Evolutionary conservation across 2,329 filamentous ascomycete species (phyloP), one percentile per base, ranked within the genome.

Genomic region (Arthrobotrys entomopaga): DNA sequence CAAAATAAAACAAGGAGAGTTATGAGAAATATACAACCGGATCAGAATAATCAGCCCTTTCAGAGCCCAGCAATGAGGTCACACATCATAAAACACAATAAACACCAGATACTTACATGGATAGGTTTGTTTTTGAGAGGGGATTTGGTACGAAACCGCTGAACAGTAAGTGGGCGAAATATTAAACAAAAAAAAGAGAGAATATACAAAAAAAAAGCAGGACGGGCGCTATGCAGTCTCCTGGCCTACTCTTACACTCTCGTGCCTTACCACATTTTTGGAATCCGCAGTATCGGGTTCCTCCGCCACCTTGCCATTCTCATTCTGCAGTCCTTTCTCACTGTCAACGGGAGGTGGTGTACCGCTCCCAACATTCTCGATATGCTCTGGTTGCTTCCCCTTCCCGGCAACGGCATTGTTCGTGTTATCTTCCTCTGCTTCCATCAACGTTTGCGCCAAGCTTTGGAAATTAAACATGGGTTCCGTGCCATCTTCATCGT

Each of bases 381-480:
- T 77, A 56, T 80, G 79, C 70, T 84, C 84, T 50, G 83, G 81
- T 58, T 82, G 81, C 75, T 66, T 54, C 46, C 52, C 53, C 50
- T 76, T 29, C 78, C 81, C 7, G 20, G 38, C 24, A 7, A 48
- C 19, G 8, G 34, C 22, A 26, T 46, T 60, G 13, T 56, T 61
- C 8, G 57, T 11, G n/a, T 61, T 56, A 3, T 79, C 80, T 66
- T 85, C 84, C 48, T 88, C 86, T 57, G 88, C 86, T 43, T 86
- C 88, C 0, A 89, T 91, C 29, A 97, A 91, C 80, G 96, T 91
- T 75, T 92, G 91, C 1, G 92, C 91, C 20, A 98, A 83, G 77
- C 92, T 97, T 65, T 89, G 86, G 80, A 97, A 97, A 81, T 97
- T 97, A 82, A 96, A 95, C 87, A 97, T 88, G 2, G 92, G 88